Conservation (phyloP, 2,329 filamentous ascomycete species). For the Calonectria leucothoes region DNA sequence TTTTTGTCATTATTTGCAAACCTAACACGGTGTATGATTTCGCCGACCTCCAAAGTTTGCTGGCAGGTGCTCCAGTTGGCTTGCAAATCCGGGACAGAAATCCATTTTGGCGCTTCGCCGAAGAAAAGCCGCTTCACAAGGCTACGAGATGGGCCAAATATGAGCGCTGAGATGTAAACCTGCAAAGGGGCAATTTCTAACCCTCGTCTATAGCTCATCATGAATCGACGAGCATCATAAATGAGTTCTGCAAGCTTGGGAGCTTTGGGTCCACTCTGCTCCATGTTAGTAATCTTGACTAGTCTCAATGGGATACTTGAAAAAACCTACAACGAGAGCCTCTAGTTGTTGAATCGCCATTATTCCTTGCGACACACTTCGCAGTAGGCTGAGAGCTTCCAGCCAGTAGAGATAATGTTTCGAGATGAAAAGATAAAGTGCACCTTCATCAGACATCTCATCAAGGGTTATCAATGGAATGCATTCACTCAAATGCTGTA, state of each 20-base stretch:
- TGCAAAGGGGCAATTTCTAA: slow-evolving; percentile 5
- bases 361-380: slow-evolving; percentile 14
- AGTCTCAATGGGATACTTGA: neutral
- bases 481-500: neutral
- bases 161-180: slow-evolving; percentile 12
- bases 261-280: neutral
- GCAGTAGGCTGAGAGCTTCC: slow-evolving; percentile 53
- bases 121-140: neutral
- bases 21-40: slow-evolving; percentile 8
- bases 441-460: neutral
- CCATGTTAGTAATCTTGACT: neutral
- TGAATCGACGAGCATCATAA: slow-evolving; percentile 8
- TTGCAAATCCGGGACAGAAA: neutral
- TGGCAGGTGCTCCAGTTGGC: neutral
- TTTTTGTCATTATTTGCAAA: neutral
- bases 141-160: slow-evolving; percentile 12
- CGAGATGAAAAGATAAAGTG: neutral
- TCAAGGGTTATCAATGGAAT: neutral
- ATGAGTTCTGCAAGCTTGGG: neutral
- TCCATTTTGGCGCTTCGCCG: slow-evolving; percentile 13
- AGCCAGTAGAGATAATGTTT: slow-evolving; percentile 52
- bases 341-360: neutral
- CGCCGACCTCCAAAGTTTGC: neutral
- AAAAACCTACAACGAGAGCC: neutral
- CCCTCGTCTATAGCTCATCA: neutral